These are phyloP conservation scores for Flueggea neowawraea DNA, from an alignment of 441 rosid species.

Conservation along the genomic window DNA sequence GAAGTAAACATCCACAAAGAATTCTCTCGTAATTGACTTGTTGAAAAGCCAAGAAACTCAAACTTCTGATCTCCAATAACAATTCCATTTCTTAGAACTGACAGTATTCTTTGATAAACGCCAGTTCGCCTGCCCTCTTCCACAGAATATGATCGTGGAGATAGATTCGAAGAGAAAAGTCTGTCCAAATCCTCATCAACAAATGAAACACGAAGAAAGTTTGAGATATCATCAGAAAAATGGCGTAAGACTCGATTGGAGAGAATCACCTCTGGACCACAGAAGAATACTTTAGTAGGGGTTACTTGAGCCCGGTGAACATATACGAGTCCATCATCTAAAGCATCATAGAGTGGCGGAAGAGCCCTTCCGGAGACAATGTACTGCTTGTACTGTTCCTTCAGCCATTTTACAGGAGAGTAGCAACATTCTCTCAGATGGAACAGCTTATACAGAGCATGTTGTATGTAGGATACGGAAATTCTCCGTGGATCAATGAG, in stretches of 20 bases:
- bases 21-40: conserved; percentile 58
- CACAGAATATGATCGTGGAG: conserved; percentile 27
- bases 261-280: conserved; percentile 44
- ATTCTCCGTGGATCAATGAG: conserved; percentile 28
- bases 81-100: conserved; percentile 49
- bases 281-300: conserved; percentile 40
- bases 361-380: conserved; percentile 4
- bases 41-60: conserved; percentile 68
- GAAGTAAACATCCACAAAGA: conserved; percentile 83
- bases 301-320: conserved; percentile 40
- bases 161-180: conserved; percentile 36
- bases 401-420: conserved; percentile 39
- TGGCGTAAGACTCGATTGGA: conserved; percentile 42
- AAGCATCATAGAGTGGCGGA: conserved; percentile 12
- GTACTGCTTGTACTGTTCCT: conserved; percentile 18
- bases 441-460: conserved; percentile 33
- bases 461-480: conserved; percentile 15
- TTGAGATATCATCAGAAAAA: conserved; percentile 26
- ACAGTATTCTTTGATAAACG: conserved; percentile 41
- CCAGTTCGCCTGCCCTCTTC: conserved; percentile 24
- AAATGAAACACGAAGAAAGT: conserved; percentile 42
- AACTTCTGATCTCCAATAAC: conserved; percentile 41
- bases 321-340: conserved; percentile 37
- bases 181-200: conserved; percentile 60
- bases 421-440: conserved; percentile 41